Percentiles rank a stretch among this genome's conserved stretches.
Evolutionary conservation across 257 asterid species (phyloP).

Genomic region (Echites panduratus): DNA sequence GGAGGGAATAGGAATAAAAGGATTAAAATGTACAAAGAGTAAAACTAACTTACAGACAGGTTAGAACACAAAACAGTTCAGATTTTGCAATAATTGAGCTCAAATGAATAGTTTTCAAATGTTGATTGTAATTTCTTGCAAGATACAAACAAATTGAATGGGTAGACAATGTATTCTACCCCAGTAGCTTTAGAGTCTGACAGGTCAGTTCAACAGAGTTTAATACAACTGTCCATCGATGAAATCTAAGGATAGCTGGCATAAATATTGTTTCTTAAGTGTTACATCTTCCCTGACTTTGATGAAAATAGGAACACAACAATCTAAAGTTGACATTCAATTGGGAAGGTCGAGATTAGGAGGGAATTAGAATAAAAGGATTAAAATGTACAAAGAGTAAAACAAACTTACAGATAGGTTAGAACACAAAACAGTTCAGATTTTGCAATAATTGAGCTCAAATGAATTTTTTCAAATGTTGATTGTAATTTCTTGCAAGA

Average conservation of each 20-base stretch:
- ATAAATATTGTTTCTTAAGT: background rate
- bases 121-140: background rate
- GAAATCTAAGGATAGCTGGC: background rate
- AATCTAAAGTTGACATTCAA: background rate
- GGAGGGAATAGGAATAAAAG: background rate
- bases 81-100: background rate
- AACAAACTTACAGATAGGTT: background rate
- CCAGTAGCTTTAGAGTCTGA: background rate
- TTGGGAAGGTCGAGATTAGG: background rate
- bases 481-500: background rate
- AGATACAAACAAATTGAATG: background rate
- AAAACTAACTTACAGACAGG: background rate
- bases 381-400: background rate
- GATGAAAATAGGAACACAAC: background rate
- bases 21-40: background rate
- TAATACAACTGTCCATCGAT: background rate
- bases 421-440: background rate
- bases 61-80: background rate
- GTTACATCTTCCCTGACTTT: background rate
- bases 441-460: background rate
- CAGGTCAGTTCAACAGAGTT: background rate
- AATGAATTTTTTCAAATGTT: background rate
- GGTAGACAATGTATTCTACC: background rate
- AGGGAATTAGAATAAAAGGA: too few relatives aligned
- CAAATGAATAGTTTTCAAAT: background rate